phyloP scores from a whole-genome alignment of 371 early-diverging fungal genomes.

The Sporodiniella umbellata region DNA sequence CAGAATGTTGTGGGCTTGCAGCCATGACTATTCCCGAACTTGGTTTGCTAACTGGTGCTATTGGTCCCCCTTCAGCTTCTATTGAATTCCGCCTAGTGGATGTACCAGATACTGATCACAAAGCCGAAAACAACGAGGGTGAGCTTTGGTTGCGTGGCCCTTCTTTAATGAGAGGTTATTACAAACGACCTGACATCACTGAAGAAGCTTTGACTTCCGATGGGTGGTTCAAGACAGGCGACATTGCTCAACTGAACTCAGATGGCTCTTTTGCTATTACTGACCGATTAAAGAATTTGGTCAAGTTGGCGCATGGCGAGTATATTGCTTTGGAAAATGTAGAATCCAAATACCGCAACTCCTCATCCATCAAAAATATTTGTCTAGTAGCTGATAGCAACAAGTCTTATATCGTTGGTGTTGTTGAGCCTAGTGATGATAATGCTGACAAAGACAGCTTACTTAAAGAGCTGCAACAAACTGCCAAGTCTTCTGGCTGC shows the following conservation, averaged over 20 bases:
- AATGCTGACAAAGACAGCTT: slow-evolving; percentile 41
- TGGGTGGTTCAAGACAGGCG: slow-evolving; percentile 97
- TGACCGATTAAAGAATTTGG: slow-evolving; percentile 85
- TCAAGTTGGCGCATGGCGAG: slow-evolving; percentile 91
- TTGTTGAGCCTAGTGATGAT: slow-evolving; percentile 60
- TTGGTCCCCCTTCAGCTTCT: slow-evolving; percentile 75
- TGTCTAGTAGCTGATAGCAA: slow-evolving; percentile 79
- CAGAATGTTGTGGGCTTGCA: slow-evolving; percentile 50
- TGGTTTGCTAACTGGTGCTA: slow-evolving; percentile 50
- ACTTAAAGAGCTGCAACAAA: slow-evolving; percentile 41
- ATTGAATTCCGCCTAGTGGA: slow-evolving; percentile 82
- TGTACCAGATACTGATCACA: slow-evolving; percentile 78
- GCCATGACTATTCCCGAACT: slow-evolving; percentile 46
- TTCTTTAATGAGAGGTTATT: slow-evolving; percentile 86
- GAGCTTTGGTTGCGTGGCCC: slow-evolving; percentile 94
- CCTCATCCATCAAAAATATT: slow-evolving; percentile 68
- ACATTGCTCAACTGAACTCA: slow-evolving; percentile 78
- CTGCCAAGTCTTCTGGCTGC: slow-evolving; percentile 41
- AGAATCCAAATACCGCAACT: slow-evolving; percentile 81
- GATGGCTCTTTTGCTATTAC: slow-evolving; percentile 71
- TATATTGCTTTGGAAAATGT: slow-evolving; percentile 94
- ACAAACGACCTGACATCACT: slow-evolving; percentile 79
- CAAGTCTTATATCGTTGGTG: slow-evolving; percentile 58
- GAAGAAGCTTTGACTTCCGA: slow-evolving; percentile 73
- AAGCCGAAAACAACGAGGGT: slow-evolving; percentile 59